These are phyloP conservation scores for Kodamaea sp. DNA, from an alignment of 1,139 yeast species.

Conservation along the genomic window DNA sequence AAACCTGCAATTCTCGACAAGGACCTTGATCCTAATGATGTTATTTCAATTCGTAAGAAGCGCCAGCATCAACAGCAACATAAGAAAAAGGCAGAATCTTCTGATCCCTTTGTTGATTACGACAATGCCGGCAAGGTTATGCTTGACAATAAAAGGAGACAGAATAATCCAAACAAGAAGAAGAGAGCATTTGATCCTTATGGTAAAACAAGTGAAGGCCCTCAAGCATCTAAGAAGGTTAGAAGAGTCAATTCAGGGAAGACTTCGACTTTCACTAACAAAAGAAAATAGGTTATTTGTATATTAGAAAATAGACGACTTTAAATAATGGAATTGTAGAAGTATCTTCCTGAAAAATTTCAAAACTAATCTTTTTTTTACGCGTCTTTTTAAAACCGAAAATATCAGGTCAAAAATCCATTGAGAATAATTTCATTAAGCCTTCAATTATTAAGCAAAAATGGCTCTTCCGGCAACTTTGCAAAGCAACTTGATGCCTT, in stretches of 20 bases:
- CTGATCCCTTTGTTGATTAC: slow-evolving; percentile 40
- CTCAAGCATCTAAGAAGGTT: slow-evolving; percentile 47
- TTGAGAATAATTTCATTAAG: no score
- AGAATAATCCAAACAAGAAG: slow-evolving; percentile 24
- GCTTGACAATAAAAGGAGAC: slow-evolving; percentile 22
- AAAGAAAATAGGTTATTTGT: slow-evolving; percentile 6
- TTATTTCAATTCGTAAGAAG: slow-evolving; percentile 50
- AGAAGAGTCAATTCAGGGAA: slow-evolving; percentile 42
- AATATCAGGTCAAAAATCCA: no score
- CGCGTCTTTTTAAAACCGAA: no score
- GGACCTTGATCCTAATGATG: slow-evolving; percentile 42
- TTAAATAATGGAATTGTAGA: neutral
- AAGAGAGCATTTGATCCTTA: slow-evolving; percentile 64
- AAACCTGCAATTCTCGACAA: slow-evolving; percentile 6
- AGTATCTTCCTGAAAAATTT: no score
- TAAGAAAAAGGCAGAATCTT: slow-evolving; percentile 11
- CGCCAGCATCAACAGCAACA: slow-evolving; percentile 11
- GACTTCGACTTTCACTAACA: slow-evolving; percentile 45
- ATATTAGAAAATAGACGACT: neutral
- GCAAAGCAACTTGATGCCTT: slow-evolving; percentile 61
- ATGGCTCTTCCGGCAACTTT: slow-evolving; percentile 67
- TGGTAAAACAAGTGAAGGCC: slow-evolving; percentile 43
- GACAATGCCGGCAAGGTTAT: slow-evolving; percentile 47
- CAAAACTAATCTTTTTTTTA: no score
- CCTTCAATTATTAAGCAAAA: neutral